phyloP scores from a whole-genome alignment of 225 moss, liverwort and hornwort genomes.

The Takakia lepidozioides region DNA sequence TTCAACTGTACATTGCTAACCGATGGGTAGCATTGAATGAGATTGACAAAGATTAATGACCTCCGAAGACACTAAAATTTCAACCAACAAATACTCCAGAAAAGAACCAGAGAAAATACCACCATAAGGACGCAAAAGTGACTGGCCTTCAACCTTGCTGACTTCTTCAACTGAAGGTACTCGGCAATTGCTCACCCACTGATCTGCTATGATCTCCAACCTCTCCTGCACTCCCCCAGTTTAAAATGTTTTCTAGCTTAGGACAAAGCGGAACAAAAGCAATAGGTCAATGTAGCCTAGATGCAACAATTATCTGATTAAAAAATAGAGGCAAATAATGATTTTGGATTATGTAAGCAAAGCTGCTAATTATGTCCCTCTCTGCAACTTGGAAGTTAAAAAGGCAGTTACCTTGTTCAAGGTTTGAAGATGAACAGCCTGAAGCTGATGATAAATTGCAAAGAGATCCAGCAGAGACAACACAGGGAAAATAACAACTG shows the following conservation, averaged over 20 bases:
- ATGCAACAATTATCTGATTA: too few species aligned
- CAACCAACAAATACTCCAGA: not conserved
- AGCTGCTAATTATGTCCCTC: too few species aligned
- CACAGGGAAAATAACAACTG: constrained; percentile 53
- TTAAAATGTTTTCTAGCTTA: too few species aligned
- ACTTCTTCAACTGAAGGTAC: constrained; percentile 79
- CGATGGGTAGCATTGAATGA: too few species aligned
- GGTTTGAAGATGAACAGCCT: constrained; percentile 76
- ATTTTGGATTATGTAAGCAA: too few species aligned
- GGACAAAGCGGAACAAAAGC: too few species aligned
- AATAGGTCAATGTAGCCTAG: too few species aligned
- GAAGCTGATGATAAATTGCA: constrained; percentile 77
- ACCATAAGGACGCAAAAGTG: constrained; percentile 40
- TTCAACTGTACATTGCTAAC: too few species aligned
- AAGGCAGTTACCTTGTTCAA: constrained; percentile 85
- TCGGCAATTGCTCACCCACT: constrained; percentile 56
- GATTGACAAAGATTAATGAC: too few species aligned
- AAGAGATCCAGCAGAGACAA: constrained; percentile 60
- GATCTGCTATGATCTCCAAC: constrained; percentile 69
- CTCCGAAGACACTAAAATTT: too few species aligned
- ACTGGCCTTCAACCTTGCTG: constrained; percentile 59
- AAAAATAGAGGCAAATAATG: too few species aligned
- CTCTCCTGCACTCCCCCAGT: constrained; percentile 44
- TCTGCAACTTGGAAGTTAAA: too few species aligned
- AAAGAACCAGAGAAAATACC: constrained; percentile 6